A percentile compares a stretch with the other conserved stretches of the same genome.
Conservation (phyloP, 2,329 filamentous ascomycete species). For the Penicillium freii region DNA sequence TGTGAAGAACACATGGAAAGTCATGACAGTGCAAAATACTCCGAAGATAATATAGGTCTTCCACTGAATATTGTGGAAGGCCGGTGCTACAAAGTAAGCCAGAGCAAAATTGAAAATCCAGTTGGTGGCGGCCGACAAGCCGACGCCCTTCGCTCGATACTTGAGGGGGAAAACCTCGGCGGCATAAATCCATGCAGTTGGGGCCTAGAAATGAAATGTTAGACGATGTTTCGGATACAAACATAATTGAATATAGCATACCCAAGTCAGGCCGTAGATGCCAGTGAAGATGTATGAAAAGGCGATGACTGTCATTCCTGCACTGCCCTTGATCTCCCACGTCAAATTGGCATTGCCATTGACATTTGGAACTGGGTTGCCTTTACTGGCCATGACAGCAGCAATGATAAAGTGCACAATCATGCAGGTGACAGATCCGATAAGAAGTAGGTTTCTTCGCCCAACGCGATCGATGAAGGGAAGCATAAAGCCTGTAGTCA, state of each 20-base stretch:
- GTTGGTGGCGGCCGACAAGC: conserved; percentile 59
- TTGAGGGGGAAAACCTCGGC: conserved; percentile 64
- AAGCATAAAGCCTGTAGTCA: conserved; percentile 52
- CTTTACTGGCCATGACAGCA: conserved; percentile 52
- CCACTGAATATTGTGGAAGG: conserved; percentile 59
- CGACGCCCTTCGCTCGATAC: conserved; percentile 64
- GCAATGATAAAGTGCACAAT: conserved; percentile 55
- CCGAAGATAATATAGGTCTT: conserved; percentile 74
- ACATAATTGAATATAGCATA: conserved; percentile 34
- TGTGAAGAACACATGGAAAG: conserved; percentile 65
- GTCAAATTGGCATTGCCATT: conserved; percentile 47
- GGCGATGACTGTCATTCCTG: conserved; percentile 61
- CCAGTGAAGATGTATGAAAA: conserved; percentile 57
- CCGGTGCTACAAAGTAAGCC: conserved; percentile 57
- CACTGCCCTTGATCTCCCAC: conserved; percentile 49
- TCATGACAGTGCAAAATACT: conserved; percentile 67
- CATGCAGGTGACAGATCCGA: conserved; percentile 49
- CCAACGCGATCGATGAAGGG: conserved; percentile 53
- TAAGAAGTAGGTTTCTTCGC: conserved; percentile 49
- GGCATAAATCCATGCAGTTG: conserved; percentile 56
- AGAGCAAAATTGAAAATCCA: conserved; percentile 62
- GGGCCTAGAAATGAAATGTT: conserved; percentile 43
- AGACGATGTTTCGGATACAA: not conserved
- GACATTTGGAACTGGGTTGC: conserved; percentile 46
- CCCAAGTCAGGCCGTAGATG: conserved; percentile 39